These are phyloP conservation scores for Drechslerella coelobrocha DNA, from an alignment of 2,329 filamentous ascomycete species.

Conservation along the genomic window DNA sequence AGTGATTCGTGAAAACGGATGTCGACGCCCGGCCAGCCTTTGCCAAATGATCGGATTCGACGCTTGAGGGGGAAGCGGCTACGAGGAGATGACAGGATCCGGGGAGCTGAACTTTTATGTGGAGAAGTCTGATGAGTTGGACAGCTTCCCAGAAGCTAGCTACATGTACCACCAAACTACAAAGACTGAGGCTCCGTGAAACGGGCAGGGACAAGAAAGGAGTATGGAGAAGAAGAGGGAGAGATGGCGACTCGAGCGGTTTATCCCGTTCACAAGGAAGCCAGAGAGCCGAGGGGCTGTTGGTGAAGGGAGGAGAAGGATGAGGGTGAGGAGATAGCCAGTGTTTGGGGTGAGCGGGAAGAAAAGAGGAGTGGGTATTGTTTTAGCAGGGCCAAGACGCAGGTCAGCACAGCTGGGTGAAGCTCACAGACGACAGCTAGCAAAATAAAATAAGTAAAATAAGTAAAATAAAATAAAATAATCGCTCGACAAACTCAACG, in stretches of 20 bases:
- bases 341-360: conserved; percentile 13
- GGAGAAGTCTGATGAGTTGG: neutral
- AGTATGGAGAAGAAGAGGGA: conserved; percentile 3
- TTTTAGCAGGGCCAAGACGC: conserved; percentile 16
- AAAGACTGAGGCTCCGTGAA: neutral
- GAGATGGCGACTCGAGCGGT: neutral
- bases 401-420: neutral
- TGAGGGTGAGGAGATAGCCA: conserved; percentile 8
- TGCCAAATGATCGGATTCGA: conserved; percentile 19
- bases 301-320: conserved; percentile 32
- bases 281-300: conserved; percentile 28
- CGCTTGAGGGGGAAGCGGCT: conserved; percentile 8
- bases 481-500: neutral
- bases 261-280: conserved; percentile 17
- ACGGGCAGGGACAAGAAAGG: neutral
- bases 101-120: conserved; percentile 1
- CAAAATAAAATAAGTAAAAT: neutral
- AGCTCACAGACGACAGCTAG: neutral
- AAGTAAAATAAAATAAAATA: too few relatives aligned
- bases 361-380: neutral
- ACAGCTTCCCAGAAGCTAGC: neutral
- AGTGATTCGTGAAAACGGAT: conserved; percentile 15
- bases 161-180: neutral
- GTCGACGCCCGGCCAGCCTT: conserved; percentile 3
- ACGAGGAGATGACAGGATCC: neutral